Base-by-base conservation (phyloP, 2,329 filamentous ascomycete species). In the Purpureocillium takamizusanense region DNA sequence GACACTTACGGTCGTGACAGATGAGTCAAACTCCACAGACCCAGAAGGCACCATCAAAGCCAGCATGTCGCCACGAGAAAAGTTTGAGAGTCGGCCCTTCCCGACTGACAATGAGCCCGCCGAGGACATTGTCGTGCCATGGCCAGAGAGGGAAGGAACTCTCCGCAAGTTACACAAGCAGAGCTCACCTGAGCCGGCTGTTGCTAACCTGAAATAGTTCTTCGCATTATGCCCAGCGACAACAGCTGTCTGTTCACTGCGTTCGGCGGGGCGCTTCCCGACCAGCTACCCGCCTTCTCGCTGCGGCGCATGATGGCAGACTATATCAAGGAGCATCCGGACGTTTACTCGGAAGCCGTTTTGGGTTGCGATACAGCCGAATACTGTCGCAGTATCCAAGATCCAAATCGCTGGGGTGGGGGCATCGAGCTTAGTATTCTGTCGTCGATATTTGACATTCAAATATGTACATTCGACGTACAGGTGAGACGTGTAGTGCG, bases 181-280 rank as follows among this genome's bases (percentile, higher is more conserved):
- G 13, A n/a, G 5, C 15, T 13, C n/a, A 13, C 25, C 15, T 7
- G 25, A 12, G 7, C 28, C 9, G 25, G 25, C 14, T 14, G 12
- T 27, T 23, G 23, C 37, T 51, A 15, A 51, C 34, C 15, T 3
- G 9, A 25, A 14, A 6, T 32, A 78, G 83, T 94, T 8, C 74
- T 95, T 14, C 82, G 90, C 12, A 86, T 97, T 36, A 95, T 97
- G 90, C 87, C 89, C 4, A 90, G 95, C 54, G 90, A 97, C 60
- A 95, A 95, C 61, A 87, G 81, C 42, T 97, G 90, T 62, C 79
- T 97, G 52, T 97, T 95, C 61, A 84, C 88, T 21, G 89, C 90
- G 0, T 80, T 97, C 34, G 85, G 86, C 13, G 83, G 81, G 38
- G 84, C 84, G 3, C 72, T 94, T n/a, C 76, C 86, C 35, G 74